phyloP scores from a whole-genome alignment of 495 filamentous ascomycete genomes.

The Penicillium macrosclerotiorum region DNA sequence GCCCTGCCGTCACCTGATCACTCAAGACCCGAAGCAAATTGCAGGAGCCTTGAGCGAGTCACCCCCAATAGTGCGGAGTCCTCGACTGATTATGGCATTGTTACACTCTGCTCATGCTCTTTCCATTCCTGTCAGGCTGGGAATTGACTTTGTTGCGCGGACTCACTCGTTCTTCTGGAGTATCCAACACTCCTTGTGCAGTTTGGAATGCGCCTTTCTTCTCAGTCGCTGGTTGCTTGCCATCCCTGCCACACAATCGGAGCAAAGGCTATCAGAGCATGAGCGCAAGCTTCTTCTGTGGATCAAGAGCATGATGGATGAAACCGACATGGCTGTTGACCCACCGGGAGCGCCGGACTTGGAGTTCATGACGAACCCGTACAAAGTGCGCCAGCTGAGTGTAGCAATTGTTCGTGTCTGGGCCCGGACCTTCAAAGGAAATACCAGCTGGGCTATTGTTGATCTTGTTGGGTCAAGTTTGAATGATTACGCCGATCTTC shows the following conservation, averaged over 20 bases:
- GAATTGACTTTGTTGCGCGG: slow-evolving; percentile 51
- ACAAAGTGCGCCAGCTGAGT: slow-evolving; percentile 47
- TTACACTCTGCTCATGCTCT: slow-evolving; percentile 54
- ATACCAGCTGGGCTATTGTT: slow-evolving; percentile 54
- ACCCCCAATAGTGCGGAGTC: slow-evolving; percentile 43
- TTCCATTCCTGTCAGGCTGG: slow-evolving; percentile 52
- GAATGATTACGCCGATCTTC: slow-evolving; percentile 43
- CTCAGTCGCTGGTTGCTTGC: slow-evolving; percentile 53
- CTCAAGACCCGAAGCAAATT: slow-evolving; percentile 46
- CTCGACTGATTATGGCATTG: slow-evolving; percentile 48
- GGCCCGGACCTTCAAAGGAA: slow-evolving; percentile 53
- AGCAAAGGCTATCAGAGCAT: slow-evolving; percentile 50
- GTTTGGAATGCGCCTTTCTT: slow-evolving; percentile 53
- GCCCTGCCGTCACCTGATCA: slow-evolving; percentile 45
- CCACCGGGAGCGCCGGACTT: slow-evolving; percentile 41
- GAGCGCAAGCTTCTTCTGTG: slow-evolving; percentile 64
- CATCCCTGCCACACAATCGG: slow-evolving; percentile 44
- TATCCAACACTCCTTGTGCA: slow-evolving; percentile 55
- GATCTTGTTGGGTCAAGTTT: slow-evolving; percentile 49
- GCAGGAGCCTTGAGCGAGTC: slow-evolving; percentile 39
- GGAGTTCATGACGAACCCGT: slow-evolving; percentile 45
- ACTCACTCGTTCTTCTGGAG: slow-evolving; percentile 56
- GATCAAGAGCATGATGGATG: slow-evolving; percentile 72
- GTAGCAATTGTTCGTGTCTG: slow-evolving; percentile 53
- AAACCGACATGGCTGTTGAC: slow-evolving; percentile 68